Evolutionary conservation across 1,284 basidiomycete genomes (phyloP).

Genomic region (Puccinia horiana): DNA sequence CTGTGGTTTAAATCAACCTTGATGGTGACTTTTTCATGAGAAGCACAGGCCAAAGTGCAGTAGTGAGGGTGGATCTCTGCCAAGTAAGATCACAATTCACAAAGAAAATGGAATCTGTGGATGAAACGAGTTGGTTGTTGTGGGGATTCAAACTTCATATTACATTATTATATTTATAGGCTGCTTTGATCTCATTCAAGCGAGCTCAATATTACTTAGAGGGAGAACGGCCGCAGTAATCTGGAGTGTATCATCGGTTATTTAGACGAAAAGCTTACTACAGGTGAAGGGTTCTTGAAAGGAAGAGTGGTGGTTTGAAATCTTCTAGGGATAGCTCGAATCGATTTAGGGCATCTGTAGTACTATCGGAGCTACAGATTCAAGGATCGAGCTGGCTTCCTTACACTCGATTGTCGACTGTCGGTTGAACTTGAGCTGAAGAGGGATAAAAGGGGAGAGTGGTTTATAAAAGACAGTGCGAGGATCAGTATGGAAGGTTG

Average conservation of each 20-base stretch:
- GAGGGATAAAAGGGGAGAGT: background rate
- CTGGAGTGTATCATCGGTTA: background rate
- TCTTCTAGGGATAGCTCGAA: background rate
- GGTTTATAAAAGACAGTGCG: too few relatives aligned
- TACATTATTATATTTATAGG: background rate
- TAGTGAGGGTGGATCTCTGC: too few relatives aligned
- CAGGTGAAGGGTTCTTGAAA: too few relatives aligned
- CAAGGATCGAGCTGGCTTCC: background rate
- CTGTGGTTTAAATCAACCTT: background rate
- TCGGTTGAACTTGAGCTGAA: background rate
- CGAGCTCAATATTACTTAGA: background rate
- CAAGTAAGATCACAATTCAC: too few relatives aligned
- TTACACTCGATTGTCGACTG: conserved; percentile 7
- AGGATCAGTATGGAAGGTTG: too few relatives aligned
- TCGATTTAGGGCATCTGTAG: background rate
- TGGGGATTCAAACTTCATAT: background rate
- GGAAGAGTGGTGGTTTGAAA: too few relatives aligned
- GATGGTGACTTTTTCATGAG: too few relatives aligned
- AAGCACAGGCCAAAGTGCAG: too few relatives aligned
- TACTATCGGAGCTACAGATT: background rate
- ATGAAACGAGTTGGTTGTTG: too few relatives aligned
- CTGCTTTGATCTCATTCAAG: background rate
- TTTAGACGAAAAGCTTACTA: too few relatives aligned
- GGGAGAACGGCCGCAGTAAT: too few relatives aligned
- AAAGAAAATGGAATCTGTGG: background rate